Base-by-base conservation (phyloP, 495 filamentous ascomycete genomes). In the Penicillium atrosanguineum region DNA sequence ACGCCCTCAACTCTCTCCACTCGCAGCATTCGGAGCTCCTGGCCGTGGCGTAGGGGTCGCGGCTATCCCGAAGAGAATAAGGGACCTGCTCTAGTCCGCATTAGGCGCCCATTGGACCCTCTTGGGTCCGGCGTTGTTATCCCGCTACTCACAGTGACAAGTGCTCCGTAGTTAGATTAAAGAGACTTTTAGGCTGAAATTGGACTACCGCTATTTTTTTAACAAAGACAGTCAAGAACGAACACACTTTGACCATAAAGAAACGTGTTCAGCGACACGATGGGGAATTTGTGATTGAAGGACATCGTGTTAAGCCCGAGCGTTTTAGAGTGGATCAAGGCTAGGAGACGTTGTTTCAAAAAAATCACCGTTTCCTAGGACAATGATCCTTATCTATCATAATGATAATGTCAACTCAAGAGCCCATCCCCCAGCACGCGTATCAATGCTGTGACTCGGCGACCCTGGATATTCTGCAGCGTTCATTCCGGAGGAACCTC, bases 21-120 rank as follows among this genome's bases (percentile, higher is more conserved):
- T 18, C 31, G 31, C 36, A 51, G 6, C 6, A 50, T 54, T 38
- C 62, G 60, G 63, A 55, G 28, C 56, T 48, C 1, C 46, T 29
- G 42, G 38, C 56, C 63, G 60, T 65, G 60, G 54, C 60, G 46
- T 53, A 61, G 54, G 29, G 31, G 63, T 55, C 60, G 60, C 63
- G 63, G 63, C 46, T 47, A 39, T 52, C 42, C 34, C 39, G 25
- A 49, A 40, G 23, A 49, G 15, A 57, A 52, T 21, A 37, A 55
- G 44, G 44, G 44, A 19, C 19, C 20, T 34, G 18, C 11, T 34
- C 31, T 34, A 34, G 14, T 14, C 8, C 12, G 11, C 7, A 8
- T 23, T 5, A 23, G 23, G 23, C 23, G 23, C 23, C 23, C 2
- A 2, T 2, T 23, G 23, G 23, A 23, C 2, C 23, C 23, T 23